Evolutionary conservation across 768 basidiomycete species (phyloP).

Genomic region (Exidia glandulosa): DNA sequence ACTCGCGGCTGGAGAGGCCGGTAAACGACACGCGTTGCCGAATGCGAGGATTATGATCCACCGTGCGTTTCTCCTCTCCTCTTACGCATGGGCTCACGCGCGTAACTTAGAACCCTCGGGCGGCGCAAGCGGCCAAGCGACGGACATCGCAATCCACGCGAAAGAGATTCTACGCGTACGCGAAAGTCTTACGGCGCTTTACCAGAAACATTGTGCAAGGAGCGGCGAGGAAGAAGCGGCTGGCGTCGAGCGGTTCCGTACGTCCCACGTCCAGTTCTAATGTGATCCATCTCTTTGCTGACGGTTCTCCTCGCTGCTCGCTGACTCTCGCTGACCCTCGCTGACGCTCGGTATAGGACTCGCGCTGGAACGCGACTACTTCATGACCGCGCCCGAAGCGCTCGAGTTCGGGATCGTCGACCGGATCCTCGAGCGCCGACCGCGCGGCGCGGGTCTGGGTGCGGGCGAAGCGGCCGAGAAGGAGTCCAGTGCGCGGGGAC

Average conservation of each 20-base stretch:
- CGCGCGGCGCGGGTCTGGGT: neutral
- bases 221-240: constrained; percentile 50
- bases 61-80: constrained; percentile 41
- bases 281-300: neutral
- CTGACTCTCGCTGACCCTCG: constrained; percentile 9
- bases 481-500: neutral
- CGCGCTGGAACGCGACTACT: constrained; percentile 90
- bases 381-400: constrained; percentile 90
- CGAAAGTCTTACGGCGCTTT: constrained; percentile 73
- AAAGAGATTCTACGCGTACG: constrained; percentile 90
- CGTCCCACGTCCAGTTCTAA: constrained; percentile 14
- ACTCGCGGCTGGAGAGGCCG: constrained; percentile 78
- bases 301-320: constrained; percentile 2
- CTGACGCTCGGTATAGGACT: constrained; percentile 60
- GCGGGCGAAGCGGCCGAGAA: neutral
- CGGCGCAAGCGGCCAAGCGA: constrained; percentile 89
- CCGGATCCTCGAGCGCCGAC: constrained; percentile 60
- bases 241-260: constrained; percentile 72
- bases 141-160: constrained; percentile 95
- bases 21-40: constrained; percentile 84
- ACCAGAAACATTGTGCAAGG: constrained; percentile 73
- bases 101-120: constrained; percentile 75
- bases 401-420: constrained; percentile 88
- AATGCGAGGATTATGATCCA: constrained; percentile 98
- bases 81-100: constrained; percentile 1